phyloP scores from a whole-genome alignment of 768 basidiomycete genomes.

The Lactarius pseudohatsudake region DNA sequence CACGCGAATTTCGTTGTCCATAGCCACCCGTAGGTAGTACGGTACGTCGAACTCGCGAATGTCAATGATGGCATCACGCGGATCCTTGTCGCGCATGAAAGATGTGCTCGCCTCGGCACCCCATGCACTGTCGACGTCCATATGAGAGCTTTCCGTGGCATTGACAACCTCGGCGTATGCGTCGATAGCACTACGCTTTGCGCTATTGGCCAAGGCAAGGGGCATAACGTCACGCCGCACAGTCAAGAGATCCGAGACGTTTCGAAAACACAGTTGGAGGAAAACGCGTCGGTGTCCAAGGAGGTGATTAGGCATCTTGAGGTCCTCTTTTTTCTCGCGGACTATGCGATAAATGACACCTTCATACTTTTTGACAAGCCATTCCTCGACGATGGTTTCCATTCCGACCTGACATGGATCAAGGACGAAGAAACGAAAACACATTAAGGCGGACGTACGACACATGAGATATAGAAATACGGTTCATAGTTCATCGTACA shows the following conservation, averaged over 20 bases:
- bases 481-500: conserved; percentile 90
- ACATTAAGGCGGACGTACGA: conserved; percentile 50
- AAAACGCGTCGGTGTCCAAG: conserved; percentile 91
- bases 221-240: conserved; percentile 89
- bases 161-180: conserved; percentile 96
- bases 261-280: conserved; percentile 86
- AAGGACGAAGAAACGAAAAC: conserved; percentile 1
- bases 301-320: conserved; percentile 93
- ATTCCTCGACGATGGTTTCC: conserved; percentile 91
- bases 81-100: conserved; percentile 63
- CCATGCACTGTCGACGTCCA: conserved; percentile 69
- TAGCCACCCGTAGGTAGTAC: conserved; percentile 97
- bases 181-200: conserved; percentile 93
- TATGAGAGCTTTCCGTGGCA: conserved; percentile 60
- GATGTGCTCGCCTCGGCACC: conserved; percentile 45
- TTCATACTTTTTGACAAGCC: conserved; percentile 91
- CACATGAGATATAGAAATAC: conserved; percentile 91
- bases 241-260: conserved; percentile 86
- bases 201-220: conserved; percentile 83
- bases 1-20: conserved; percentile 96
- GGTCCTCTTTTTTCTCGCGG: conserved; percentile 87
- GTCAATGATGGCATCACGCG: conserved; percentile 91
- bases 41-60: conserved; percentile 95
- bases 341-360: conserved; percentile 77
- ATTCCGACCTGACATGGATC: conserved; percentile 60